A percentile compares a stretch with the other conserved stretches of the same genome.
phyloP scores from a whole-genome alignment of 345 rosid genomes.

The Gossypium herbaceum region DNA sequence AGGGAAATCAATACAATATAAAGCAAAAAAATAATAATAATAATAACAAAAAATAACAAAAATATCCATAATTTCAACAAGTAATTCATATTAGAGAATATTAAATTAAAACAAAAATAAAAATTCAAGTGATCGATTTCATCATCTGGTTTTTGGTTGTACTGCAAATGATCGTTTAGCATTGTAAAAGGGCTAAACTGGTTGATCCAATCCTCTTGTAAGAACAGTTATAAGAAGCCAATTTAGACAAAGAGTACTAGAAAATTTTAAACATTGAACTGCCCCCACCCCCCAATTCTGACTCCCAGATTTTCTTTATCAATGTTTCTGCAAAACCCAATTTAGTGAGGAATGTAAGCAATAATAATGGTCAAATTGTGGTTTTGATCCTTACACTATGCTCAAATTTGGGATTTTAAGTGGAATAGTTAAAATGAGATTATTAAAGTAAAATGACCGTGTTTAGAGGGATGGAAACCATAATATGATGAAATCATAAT shows the following conservation, averaged over 20 bases:
- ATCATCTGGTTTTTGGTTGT: slow-evolving; percentile 21
- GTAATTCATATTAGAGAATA: slow-evolving; percentile 15
- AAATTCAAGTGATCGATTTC: slow-evolving; percentile 20
- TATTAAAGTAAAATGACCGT: too few species aligned
- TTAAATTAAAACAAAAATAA: slow-evolving; percentile 6
- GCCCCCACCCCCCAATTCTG: background rate
- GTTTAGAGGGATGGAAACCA: too few species aligned
- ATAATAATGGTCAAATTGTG: too few species aligned
- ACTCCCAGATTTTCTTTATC: slow-evolving; percentile 22
- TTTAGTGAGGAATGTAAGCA: too few species aligned
- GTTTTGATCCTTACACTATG: too few species aligned
- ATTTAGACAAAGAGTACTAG: slow-evolving; percentile 15
- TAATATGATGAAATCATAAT: too few species aligned
- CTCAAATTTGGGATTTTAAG: too few species aligned
- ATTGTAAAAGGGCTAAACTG: slow-evolving; percentile 19
- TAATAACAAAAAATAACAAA: background rate
- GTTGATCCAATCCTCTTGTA: slow-evolving; percentile 24
- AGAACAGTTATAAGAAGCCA: slow-evolving; percentile 24
- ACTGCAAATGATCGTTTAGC: slow-evolving; percentile 20
- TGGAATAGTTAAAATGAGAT: too few species aligned
- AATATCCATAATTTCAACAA: background rate
- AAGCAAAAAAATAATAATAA: background rate
- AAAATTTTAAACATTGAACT: slow-evolving; percentile 12
- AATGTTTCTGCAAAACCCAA: slow-evolving; percentile 29
- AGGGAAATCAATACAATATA: background rate